Evolutionary conservation across 2,329 filamentous ascomycete genomes (phyloP).

Genomic region (Fusarium sp.): DNA sequence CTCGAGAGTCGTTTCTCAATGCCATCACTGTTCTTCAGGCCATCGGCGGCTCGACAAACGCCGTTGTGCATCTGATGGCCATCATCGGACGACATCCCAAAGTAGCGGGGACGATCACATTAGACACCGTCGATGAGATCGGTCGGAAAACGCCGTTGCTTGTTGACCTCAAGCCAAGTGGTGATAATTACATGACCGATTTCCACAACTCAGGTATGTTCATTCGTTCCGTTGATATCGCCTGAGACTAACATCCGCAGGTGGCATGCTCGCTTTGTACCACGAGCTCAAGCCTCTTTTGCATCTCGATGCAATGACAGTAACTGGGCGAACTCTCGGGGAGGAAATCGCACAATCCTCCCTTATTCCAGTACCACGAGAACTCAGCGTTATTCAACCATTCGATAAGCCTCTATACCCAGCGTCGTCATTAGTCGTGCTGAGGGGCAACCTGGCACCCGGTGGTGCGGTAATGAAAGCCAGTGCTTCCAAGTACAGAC

Average conservation of each 20-base stretch:
- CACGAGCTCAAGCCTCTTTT: conserved; percentile 84
- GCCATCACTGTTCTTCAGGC: conserved; percentile 90
- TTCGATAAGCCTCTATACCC: conserved; percentile 77
- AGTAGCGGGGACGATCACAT: conserved; percentile 74
- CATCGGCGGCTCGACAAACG: conserved; percentile 88
- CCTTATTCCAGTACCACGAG: conserved; percentile 64
- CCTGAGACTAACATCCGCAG: conserved; percentile 51
- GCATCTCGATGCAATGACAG: conserved; percentile 82
- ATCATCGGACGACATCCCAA: conserved; percentile 82
- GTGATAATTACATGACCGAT: conserved; percentile 91
- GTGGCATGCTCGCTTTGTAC: conserved; percentile 86
- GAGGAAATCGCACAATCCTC: conserved; percentile 83
- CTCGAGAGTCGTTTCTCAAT: conserved; percentile 84
- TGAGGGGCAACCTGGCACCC: conserved; percentile 87
- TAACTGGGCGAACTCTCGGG: conserved; percentile 88
- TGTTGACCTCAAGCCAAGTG: conserved; percentile 88
- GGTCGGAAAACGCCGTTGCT: conserved; percentile 85
- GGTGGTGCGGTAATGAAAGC: conserved; percentile 91
- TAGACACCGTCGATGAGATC: conserved; percentile 85
- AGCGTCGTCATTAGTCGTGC: conserved; percentile 85
- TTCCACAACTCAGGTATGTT: conserved; percentile 78
- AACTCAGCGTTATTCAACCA: conserved; percentile 72
- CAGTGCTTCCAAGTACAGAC: conserved; percentile 85
- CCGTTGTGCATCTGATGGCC: conserved; percentile 87
- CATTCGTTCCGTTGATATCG: accelerated